These are phyloP conservation scores for Cercophora newfieldiana DNA, from an alignment of 495 filamentous ascomycete species.

Conservation along the genomic window DNA sequence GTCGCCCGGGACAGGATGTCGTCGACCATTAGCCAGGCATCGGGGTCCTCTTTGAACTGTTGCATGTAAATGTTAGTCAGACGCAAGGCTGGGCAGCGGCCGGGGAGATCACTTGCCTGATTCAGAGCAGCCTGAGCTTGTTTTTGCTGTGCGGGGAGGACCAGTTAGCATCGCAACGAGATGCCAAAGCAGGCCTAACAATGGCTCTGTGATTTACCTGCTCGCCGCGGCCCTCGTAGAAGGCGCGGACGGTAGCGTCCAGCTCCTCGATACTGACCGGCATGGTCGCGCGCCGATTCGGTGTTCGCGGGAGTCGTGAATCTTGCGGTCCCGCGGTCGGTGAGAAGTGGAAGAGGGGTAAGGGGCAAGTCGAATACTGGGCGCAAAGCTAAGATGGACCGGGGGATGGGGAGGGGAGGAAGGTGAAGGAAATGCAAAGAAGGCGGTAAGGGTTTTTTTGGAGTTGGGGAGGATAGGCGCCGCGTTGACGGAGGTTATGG, in stretches of 20 bases:
- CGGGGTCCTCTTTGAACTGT: conserved; percentile 97
- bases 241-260: conserved; percentile 91
- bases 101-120: conserved; percentile 62
- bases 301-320: conserved; percentile 4
- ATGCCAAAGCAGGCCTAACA: conserved; percentile 30
- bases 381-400: background rate
- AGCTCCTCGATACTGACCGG: conserved; percentile 79
- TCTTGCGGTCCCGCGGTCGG: conserved; percentile 2
- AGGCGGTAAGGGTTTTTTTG: conserved; percentile 21
- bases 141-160: conserved; percentile 72
- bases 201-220: conserved; percentile 59
- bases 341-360: background rate
- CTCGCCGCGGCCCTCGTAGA: conserved; percentile 94
- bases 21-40: conserved; percentile 95
- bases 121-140: conserved; percentile 91
- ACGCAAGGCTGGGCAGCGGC: conserved; percentile 29
- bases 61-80: conserved; percentile 17
- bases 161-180: background rate
- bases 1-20: conserved; percentile 88
- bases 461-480: background rate
- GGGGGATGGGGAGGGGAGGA: background rate
- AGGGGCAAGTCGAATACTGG: background rate
- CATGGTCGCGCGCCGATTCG: conserved; percentile 41
- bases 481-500: conserved; percentile 35
- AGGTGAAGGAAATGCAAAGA: conserved; percentile 4